A percentile compares a stretch with the other conserved stretches of the same genome.
Conservation (phyloP, 306 rosid genomes). For the Spatholobus suberectus region DNA sequence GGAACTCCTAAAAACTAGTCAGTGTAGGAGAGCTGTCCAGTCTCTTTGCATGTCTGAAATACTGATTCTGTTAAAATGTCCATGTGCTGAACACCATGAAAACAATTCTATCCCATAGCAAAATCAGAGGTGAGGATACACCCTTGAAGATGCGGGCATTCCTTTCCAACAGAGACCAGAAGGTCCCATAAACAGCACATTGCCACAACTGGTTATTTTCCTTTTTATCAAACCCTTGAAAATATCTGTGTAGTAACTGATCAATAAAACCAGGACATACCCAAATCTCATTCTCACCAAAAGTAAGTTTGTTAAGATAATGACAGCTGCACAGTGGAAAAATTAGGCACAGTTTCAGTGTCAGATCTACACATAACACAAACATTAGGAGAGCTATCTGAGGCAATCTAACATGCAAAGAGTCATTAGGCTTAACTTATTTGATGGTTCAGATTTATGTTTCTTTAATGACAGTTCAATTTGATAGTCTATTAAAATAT, state of each 20-base stretch:
- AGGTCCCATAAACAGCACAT: background rate
- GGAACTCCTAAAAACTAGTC: background rate
- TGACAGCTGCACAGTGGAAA: background rate
- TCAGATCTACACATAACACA: background rate
- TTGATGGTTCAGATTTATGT: slow-evolving; percentile 39
- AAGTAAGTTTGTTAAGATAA: slow-evolving; percentile 16
- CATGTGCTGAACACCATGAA: background rate
- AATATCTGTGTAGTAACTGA: background rate
- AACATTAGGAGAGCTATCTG: background rate
- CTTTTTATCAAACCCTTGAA: slow-evolving; percentile 29
- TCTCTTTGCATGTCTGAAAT: background rate
- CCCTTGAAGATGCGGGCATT: background rate
- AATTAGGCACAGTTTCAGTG: background rate
- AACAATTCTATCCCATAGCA: background rate
- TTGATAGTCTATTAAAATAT: slow-evolving; percentile 1
- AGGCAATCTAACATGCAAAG: background rate
- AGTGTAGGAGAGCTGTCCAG: background rate
- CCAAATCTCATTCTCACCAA: background rate
- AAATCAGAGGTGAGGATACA: slow-evolving; percentile 8
- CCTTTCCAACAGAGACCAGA: background rate
- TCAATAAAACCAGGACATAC: background rate
- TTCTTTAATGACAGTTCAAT: slow-evolving; percentile 6
- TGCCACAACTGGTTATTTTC: slow-evolving; percentile 26
- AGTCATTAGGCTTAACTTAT: background rate
- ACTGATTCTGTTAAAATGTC: background rate